A percentile compares a stretch with the other conserved stretches of the same genome.
Evolutionary conservation across 495 filamentous ascomycete species (phyloP).

Genomic region (Aspergillus cristatus): DNA sequence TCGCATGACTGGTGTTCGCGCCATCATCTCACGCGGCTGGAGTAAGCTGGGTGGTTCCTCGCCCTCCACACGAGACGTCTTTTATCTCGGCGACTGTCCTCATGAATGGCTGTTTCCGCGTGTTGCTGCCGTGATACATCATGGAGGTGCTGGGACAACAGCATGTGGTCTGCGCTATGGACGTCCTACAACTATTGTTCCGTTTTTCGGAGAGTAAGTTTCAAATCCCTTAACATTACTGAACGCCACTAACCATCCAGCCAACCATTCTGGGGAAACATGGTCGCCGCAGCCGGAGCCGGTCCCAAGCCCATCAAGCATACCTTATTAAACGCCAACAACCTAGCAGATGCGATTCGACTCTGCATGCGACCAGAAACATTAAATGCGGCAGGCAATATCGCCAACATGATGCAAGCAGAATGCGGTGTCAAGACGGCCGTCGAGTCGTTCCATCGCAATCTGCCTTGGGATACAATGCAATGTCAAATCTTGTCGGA

Average conservation of each 20-base stretch:
- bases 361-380: constrained; percentile 54
- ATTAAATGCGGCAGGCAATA: constrained; percentile 42
- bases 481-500: constrained; percentile 58
- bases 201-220: constrained; percentile 56
- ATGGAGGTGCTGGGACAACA: constrained; percentile 60
- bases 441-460: constrained; percentile 58
- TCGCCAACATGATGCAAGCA: constrained; percentile 50
- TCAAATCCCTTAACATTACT: too few relatives aligned
- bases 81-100: constrained; percentile 52
- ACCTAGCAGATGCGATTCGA: constrained; percentile 58
- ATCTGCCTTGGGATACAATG: constrained; percentile 53
- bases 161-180: constrained; percentile 50
- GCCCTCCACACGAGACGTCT: constrained; percentile 38
- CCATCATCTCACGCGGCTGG: constrained; percentile 57
- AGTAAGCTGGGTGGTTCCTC: constrained; percentile 43
- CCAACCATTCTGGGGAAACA: constrained; percentile 76
- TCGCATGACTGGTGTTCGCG: constrained; percentile 37
- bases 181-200: constrained; percentile 51
- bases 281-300: constrained; percentile 56
- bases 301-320: constrained; percentile 66
- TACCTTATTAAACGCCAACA: constrained; percentile 54
- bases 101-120: constrained; percentile 60
- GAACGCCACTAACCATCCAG: constrained; percentile 7
- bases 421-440: constrained; percentile 71
- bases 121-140: constrained; percentile 53